Base-by-base conservation (phyloP, 1,139 yeast genomes). In the Scheffersomyces lignicola region DNA sequence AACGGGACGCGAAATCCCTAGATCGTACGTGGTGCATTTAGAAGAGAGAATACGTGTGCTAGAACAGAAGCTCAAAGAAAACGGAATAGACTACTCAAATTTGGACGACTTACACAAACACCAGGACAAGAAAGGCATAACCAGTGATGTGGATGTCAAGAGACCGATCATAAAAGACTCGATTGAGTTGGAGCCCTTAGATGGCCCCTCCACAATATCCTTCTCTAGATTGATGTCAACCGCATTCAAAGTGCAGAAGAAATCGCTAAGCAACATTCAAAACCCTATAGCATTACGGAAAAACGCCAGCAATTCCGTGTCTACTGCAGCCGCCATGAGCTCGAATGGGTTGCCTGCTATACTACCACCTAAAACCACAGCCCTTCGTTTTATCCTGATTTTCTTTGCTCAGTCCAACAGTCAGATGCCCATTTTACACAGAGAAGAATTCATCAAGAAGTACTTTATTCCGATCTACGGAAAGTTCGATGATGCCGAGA, bases 391-490 rank as follows among this genome's bases (percentile, higher is more conserved):
- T 35, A 52, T 88, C n/a, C 72, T 76, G 33, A 68, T 78, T 3
- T 88, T 73, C 56, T 89, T 89, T 52, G 77, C 86, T 15, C 92
- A 84, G 48, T 77, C 92, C 12, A 88, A 88, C 52, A 68, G 95
- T 3, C 96, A 87, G 55, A 53, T 85, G 25, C 96, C 96, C 0
- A 70, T 88, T 4, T 58, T 89, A 34, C 96, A 89, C 53, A 72
- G 96, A 24, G 95, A 87, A 49, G 78, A 75, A 43, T 88, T 88
- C 50, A 56, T 89, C 29, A 63, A 64, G 34, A 65, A 69, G 29
- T 80, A 79, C 51, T 89, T 84, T 52, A 75, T 78, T 41, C 96
- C 96, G 0, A 69, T 88, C 1, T 88, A 88, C 52, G 96, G 96
- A 2, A 58, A 66, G 5, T 64, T 84, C 37, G 79, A 86, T 20